These are phyloP conservation scores for Lecanicillium sp. DNA, from an alignment of 2,329 filamentous ascomycete genomes.

Conservation along the genomic window DNA sequence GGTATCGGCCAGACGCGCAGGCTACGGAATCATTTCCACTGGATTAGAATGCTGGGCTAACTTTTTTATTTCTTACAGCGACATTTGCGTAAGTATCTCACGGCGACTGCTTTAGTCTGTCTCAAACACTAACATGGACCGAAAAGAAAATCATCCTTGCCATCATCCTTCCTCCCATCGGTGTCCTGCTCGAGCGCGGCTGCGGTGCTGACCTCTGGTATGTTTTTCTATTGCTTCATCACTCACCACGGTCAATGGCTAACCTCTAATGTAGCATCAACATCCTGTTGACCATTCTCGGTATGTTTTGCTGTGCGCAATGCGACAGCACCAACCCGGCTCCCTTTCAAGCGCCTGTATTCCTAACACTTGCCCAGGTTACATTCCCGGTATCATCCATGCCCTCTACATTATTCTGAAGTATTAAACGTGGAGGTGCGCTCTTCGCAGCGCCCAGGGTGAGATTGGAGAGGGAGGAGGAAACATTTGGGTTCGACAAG, in stretches of 20 bases:
- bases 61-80: conserved; percentile 3
- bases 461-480: not conserved
- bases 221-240: conserved; percentile 15
- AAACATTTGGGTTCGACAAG: too few relatives aligned
- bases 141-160: conserved; percentile 69
- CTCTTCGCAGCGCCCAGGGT: not conserved
- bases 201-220: conserved; percentile 72
- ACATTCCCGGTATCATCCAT: conserved; percentile 81
- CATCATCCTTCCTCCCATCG: conserved; percentile 80
- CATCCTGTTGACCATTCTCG: conserved; percentile 1
- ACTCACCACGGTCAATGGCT: not conserved
- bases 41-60: conserved; percentile 1
- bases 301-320: conserved; percentile 29
- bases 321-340: conserved; percentile 5
- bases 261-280: too few relatives aligned
- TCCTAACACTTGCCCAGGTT: conserved; percentile 25
- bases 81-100: conserved; percentile 6
- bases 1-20: too few relatives aligned
- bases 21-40: not conserved
- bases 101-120: not conserved
- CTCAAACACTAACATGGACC: conserved; percentile 38
- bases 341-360: conserved; percentile 4
- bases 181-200: conserved; percentile 90
- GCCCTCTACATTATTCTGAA: conserved; percentile 90
- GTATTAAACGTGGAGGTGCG: conserved; percentile 47